Evolutionary conservation across 2,329 filamentous ascomycete species (phyloP), one percentile per base, ranked within the genome.

Genomic region (Tricladium varicosporioides): DNA sequence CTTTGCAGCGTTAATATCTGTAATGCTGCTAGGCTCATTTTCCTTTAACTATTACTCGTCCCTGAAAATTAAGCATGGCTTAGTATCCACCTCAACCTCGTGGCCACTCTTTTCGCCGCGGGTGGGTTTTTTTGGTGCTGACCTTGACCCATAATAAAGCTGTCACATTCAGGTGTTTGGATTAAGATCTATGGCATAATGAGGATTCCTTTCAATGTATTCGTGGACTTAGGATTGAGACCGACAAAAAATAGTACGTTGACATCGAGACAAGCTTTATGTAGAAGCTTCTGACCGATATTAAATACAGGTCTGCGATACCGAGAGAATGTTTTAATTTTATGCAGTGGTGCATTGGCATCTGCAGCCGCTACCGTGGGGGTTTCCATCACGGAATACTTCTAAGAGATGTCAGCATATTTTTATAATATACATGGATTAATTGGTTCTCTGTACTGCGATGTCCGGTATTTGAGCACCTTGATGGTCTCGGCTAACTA

Each of bases 1-100:
- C 51, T 83, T 83, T 56, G 77, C 78, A 43, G 75, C 76, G 19
- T 78, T 84, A 62, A 83, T 85, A 82, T 79, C 78, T 19, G 75
- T 79, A 5, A 82, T 83, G 73, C 81, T 82, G 68, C 74, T 81
- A 13, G 80, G 81, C 18, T 82, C 81, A 1, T 73, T 82, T 33
- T 63, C 79, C 13, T 83, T 82, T 67, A 76, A 75, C 54, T 62
- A 60, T 19, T 51, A 57, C 40, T 59, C 49, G 27, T 51, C 60
- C 1, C 48, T 63, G 5, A 53, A 36, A 5, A 50, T 32, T 1
- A 48, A 51, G 8, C 51, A 51, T 22, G 42, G 43, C 5, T 31
- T 51, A 2, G 43, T 58, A 8, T 56, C 60, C 14, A 22, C 59
- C 3, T 56, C 57, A 5, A 66, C 9, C 68, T 74, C 1, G 70